Evolutionary conservation across 371 early-diverging fungal species (phyloP), one percentile per base, ranked within the genome.

Genomic region (Haplosporangium sp.): DNA sequence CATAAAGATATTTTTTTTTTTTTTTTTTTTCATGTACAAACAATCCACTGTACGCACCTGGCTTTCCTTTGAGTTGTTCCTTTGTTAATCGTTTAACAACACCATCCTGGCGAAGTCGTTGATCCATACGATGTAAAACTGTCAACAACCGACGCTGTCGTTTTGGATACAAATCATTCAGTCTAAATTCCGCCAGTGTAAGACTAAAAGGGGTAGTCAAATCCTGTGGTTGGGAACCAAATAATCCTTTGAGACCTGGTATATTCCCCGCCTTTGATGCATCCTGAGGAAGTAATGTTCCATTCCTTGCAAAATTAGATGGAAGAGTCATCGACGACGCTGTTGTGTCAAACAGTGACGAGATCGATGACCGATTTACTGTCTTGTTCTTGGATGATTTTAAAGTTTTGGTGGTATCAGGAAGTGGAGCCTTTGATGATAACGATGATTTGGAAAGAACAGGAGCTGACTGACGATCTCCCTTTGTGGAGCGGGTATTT

Each of bases 11-110:
- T 27, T 27, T 27, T 27, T n/a, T 27, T 27, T 27, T 27, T 27
- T 27, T 27, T 27, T 27, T 27, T 27, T 27, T 27, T 27, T 27
- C 27, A 27, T 27, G 27, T 27, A 27, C 27, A 27, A 45, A 45
- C 45, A 10, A 45, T 13, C 45, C 13, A 45, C 7, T 53, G n/a
- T 61, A 52, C 45, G 47, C 72, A 83, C 84, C 84, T 67, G 74
- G 82, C 62, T 83, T 84, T 66, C 84, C 84, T 63, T 78, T 83
- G 62, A 84, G 82, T 27, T 81, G 74, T 38, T 74, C 78, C 57
- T 84, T 84, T 38, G 66, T 75, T 53, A 83, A 61, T 37, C 74
- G 71, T 34, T 74, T 83, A n/a, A 84, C 66, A 6, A 78, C 69
- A 2, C 84, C 84, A 2, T 83, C 83, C 45, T 78, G 61, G 37